Percentiles rank a stretch among this genome's conserved stretches.
Evolutionary conservation across 1,139 yeast genomes (phyloP).

Genomic region (Yamadazyma trypodendri): DNA sequence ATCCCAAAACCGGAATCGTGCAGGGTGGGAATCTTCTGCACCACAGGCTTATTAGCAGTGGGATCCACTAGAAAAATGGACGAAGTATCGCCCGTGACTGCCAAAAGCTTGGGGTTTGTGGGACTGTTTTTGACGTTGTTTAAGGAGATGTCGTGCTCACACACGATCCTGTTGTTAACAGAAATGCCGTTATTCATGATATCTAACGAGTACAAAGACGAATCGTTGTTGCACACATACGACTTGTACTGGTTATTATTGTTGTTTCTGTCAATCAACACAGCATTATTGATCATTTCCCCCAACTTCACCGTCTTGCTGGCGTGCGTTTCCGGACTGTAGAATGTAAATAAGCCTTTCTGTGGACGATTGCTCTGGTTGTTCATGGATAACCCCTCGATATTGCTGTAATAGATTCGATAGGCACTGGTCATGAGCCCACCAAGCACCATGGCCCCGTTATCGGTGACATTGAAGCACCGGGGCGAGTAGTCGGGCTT

Average conservation of each 20-base stretch:
- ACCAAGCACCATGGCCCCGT: slow-evolving; percentile 65
- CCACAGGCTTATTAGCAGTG: slow-evolving; percentile 17
- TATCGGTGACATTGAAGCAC: slow-evolving; percentile 58
- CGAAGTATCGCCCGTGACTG: slow-evolving; percentile 44
- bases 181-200: slow-evolving; percentile 52
- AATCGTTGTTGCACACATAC: slow-evolving; percentile 81
- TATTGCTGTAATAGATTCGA: slow-evolving; percentile 26
- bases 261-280: slow-evolving; percentile 48
- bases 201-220: slow-evolving; percentile 63
- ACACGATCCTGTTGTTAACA: slow-evolving; percentile 28
- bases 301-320: slow-evolving; percentile 62
- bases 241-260: slow-evolving; percentile 29
- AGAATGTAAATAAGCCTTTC: slow-evolving; percentile 64
- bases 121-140: slow-evolving; percentile 41
- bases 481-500: slow-evolving; percentile 59
- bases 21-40: slow-evolving; percentile 45
- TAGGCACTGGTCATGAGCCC: slow-evolving; percentile 50
- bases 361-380: slow-evolving; percentile 18
- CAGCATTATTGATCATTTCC: slow-evolving; percentile 80
- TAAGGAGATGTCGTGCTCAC: slow-evolving; percentile 41
- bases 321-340: slow-evolving; percentile 47
- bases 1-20: slow-evolving; percentile 85
- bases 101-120: slow-evolving; percentile 26
- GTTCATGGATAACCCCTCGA: slow-evolving; percentile 22
- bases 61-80: slow-evolving; percentile 40